Evolutionary conservation across 306 rosid species (phyloP).

Genomic region (Cucumis sativus): DNA sequence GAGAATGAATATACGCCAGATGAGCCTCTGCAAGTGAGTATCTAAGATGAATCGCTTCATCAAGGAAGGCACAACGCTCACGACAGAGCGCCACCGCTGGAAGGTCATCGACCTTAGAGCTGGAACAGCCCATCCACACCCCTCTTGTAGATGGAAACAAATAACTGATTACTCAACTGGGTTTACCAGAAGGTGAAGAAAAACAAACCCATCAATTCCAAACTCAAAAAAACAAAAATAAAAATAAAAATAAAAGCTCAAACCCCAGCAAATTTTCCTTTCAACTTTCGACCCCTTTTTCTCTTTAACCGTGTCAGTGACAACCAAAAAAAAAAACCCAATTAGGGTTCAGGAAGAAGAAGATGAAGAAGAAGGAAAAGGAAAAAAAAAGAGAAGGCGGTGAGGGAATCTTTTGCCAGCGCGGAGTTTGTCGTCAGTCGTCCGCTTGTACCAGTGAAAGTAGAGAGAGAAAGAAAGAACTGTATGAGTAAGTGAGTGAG

Average conservation of each 20-base stretch:
- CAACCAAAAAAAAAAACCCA: background rate
- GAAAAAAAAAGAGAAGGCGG: background rate
- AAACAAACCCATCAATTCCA: slow-evolving; percentile 6
- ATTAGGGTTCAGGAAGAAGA: slow-evolving; percentile 10
- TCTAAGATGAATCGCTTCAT: slow-evolving; percentile 73
- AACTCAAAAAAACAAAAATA: background rate
- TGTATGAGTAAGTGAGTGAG: slow-evolving; percentile 2
- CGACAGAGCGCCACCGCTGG: slow-evolving; percentile 90
- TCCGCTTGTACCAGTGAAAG: slow-evolving; percentile 44
- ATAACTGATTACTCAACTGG: background rate
- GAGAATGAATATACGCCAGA: slow-evolving; percentile 56
- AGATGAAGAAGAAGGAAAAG: background rate
- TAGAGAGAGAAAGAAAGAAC: slow-evolving; percentile 2
- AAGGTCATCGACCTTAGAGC: slow-evolving; percentile 85
- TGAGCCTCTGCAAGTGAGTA: slow-evolving; percentile 68
- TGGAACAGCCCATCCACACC: slow-evolving; percentile 61
- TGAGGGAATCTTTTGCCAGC: slow-evolving; percentile 89
- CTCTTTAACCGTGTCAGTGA: background rate
- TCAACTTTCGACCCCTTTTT: background rate
- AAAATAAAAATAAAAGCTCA: background rate
- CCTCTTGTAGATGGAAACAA: background rate
- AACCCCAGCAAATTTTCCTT: background rate
- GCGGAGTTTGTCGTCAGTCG: slow-evolving; percentile 75
- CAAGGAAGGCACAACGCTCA: slow-evolving; percentile 48
- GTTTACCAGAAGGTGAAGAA: background rate